A percentile compares a stretch with the other conserved stretches of the same genome.
phyloP scores from a whole-genome alignment of 2,329 filamentous ascomycete genomes.

The Phoma sp. region DNA sequence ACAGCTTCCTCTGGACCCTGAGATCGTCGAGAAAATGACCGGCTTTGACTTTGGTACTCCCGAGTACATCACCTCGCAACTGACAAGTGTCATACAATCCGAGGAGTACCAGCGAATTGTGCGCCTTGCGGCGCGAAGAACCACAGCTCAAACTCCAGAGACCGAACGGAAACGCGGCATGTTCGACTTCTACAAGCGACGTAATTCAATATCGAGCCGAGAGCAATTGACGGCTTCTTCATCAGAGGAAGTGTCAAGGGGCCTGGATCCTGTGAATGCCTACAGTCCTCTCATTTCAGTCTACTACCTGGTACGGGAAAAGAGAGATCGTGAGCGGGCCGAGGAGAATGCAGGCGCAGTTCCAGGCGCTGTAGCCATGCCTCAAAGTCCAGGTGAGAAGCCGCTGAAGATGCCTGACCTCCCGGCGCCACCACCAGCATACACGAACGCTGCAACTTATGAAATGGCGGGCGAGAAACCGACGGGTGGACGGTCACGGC shows the following conservation, averaged over 20 bases:
- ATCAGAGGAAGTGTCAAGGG: conserved; percentile 80
- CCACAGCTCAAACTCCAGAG: conserved; percentile 60
- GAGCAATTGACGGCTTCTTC: conserved; percentile 87
- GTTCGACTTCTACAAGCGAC: conserved; percentile 96
- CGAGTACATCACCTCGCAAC: conserved; percentile 79
- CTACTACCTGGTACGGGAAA: conserved; percentile 95
- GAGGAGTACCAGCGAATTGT: conserved; percentile 91
- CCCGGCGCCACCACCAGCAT: conserved; percentile 79
- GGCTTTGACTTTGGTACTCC: conserved; percentile 95
- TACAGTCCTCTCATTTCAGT: conserved; percentile 91
- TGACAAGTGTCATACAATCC: conserved; percentile 86
- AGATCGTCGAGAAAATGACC: conserved; percentile 91
- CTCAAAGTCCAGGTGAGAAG: conserved; percentile 62
- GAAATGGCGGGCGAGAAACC: conserved; percentile 90
- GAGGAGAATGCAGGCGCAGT: conserved; percentile 66
- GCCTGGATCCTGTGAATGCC: conserved; percentile 87
- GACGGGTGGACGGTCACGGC: conserved; percentile 80
- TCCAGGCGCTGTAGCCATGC: conserved; percentile 64
- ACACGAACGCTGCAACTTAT: conserved; percentile 84
- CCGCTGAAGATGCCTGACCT: conserved; percentile 74
- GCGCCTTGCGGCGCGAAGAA: conserved; percentile 72
- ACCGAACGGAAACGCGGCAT: conserved; percentile 84
- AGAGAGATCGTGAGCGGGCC: conserved; percentile 77
- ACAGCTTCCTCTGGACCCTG: conserved; percentile 80
- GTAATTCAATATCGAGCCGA: conserved; percentile 85